Conservation (phyloP, 257 asterid genomes). For the Echites panduratus region DNA sequence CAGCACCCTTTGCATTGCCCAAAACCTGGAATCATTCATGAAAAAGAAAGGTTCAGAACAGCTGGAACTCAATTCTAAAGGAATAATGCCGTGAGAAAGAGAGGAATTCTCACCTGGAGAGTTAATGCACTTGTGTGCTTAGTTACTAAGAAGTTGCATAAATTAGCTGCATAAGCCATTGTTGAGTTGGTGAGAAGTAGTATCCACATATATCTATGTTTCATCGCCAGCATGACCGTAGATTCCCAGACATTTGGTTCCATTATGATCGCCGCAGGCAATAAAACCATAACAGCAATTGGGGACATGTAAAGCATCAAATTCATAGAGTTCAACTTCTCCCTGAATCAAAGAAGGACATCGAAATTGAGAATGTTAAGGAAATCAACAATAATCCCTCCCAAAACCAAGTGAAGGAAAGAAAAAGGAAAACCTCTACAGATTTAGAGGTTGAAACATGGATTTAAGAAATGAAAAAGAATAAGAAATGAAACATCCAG, state of each 20-base stretch:
- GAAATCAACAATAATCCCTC: background rate
- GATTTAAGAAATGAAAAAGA: no score
- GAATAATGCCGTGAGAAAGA: background rate
- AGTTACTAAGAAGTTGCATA: slow-evolving; percentile 89
- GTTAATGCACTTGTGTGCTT: slow-evolving; percentile 92
- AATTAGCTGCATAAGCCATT: slow-evolving; percentile 86
- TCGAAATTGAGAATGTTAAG: background rate
- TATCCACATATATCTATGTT: slow-evolving; percentile 59
- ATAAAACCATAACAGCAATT: slow-evolving; percentile 66
- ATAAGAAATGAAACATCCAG: no score
- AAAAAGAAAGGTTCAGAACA: slow-evolving; percentile 3
- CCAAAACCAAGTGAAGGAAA: background rate
- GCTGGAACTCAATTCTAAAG: background rate
- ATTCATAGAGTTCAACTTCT: slow-evolving; percentile 94
- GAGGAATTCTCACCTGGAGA: slow-evolving; percentile 57
- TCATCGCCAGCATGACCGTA: slow-evolving; percentile 47
- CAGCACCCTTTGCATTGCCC: slow-evolving; percentile 99
- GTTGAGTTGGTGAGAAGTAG: slow-evolving; percentile 68
- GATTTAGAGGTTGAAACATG: no score
- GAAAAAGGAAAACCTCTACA: no score
- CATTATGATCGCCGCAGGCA: slow-evolving; percentile 71
- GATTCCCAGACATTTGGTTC: slow-evolving; percentile 70
- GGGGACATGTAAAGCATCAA: slow-evolving; percentile 97
- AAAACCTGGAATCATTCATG: slow-evolving; percentile 48
- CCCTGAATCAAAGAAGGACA: slow-evolving; percentile 44